Base-by-base conservation (phyloP, 2,329 filamentous ascomycete genomes). In the Alternaria sp. region DNA sequence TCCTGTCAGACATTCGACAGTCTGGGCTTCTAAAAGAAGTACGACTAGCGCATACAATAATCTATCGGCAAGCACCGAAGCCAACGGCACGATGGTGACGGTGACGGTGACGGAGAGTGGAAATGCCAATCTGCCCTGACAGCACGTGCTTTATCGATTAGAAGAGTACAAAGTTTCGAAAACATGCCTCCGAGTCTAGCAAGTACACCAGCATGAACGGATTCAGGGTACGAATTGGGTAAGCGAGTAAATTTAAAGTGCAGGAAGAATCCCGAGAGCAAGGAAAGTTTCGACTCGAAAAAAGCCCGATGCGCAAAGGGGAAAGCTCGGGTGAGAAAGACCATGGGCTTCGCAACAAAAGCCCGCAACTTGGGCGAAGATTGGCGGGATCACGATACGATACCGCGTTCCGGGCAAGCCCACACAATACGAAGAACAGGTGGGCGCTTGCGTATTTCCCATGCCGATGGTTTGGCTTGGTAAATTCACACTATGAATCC, bases 221-320 rank as follows among this genome's bases (percentile, higher is more conserved):
- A 17, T 36, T 49, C 29, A 34, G 29, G 55, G 51, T 54, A 58
- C 42, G 26, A 42, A 58, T 49, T 17, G 51, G 42, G 55, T 54
- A 58, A 58, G 55, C 42, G 51, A 46, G 24, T 29, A 45, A n/a
- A 21, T 58, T 54, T 17, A 29, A 29, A 33, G 51, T 29, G 29
- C 37, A 41, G 46, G 42, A 28, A 23, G 13, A 21, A 21, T 36
- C 31, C 50, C 50, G 51, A 37, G 37, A 14, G 41, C 33, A 42
- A 24, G 55, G 51, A 58, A 42, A 44, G 42, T 54, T 58, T 58
- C 36, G 36, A 54, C 42, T 42, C 51, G 42, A 54, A 42, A 36
- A 36, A 58, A 51, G 55, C 31, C 55, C 51, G 55, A 58, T 54
- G 34, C 42, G 51, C 33, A 33, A 52, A 23, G 28, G 33, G 11